phyloP scores from a whole-genome alignment of 2,329 filamentous ascomycete species.

The Fusarium tricinctum region DNA sequence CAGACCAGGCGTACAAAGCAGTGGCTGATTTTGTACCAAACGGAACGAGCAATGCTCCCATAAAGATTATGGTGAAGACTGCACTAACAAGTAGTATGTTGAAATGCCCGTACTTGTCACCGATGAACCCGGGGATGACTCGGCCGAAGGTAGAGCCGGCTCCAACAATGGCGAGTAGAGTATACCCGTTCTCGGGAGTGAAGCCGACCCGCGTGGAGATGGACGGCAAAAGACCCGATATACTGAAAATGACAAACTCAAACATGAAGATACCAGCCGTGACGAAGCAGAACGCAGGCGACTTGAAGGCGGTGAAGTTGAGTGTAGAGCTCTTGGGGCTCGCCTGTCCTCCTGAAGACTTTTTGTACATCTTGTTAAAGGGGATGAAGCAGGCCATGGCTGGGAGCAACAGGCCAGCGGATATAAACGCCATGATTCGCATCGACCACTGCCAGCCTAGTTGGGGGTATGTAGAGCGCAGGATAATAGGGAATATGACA shows the following conservation, averaged over 20 bases:
- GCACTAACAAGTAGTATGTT: slow-evolving; percentile 52
- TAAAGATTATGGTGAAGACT: slow-evolving; percentile 57
- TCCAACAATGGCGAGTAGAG: slow-evolving; percentile 61
- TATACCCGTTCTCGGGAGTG: slow-evolving; percentile 57
- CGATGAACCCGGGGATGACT: slow-evolving; percentile 59
- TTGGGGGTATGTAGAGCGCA: slow-evolving; percentile 48
- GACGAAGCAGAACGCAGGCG: slow-evolving; percentile 58
- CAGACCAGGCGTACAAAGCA: slow-evolving; percentile 60
- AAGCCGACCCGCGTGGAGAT: slow-evolving; percentile 58
- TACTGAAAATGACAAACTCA: slow-evolving; percentile 64
- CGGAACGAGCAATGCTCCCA: slow-evolving; percentile 60
- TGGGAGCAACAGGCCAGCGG: slow-evolving; percentile 47
- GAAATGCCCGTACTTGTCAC: slow-evolving; percentile 61
- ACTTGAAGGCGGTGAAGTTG: slow-evolving; percentile 58
- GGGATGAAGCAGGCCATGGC: slow-evolving; percentile 55
- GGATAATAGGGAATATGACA: slow-evolving; percentile 54
- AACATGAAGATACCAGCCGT: slow-evolving; percentile 60
- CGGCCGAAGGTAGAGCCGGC: slow-evolving; percentile 59
- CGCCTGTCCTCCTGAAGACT: slow-evolving; percentile 7
- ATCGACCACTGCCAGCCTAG: slow-evolving; percentile 56
- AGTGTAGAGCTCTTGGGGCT: slow-evolving; percentile 46
- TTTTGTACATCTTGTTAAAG: slow-evolving; percentile 43
- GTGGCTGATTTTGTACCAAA: slow-evolving; percentile 57
- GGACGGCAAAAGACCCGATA: slow-evolving; percentile 62
- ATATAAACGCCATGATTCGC: slow-evolving; percentile 51